A percentile compares a stretch with the other conserved stretches of the same genome.
Evolutionary conservation across 2,329 filamentous ascomycete species (phyloP).

Genomic region (Neocatenulostroma microsporum): DNA sequence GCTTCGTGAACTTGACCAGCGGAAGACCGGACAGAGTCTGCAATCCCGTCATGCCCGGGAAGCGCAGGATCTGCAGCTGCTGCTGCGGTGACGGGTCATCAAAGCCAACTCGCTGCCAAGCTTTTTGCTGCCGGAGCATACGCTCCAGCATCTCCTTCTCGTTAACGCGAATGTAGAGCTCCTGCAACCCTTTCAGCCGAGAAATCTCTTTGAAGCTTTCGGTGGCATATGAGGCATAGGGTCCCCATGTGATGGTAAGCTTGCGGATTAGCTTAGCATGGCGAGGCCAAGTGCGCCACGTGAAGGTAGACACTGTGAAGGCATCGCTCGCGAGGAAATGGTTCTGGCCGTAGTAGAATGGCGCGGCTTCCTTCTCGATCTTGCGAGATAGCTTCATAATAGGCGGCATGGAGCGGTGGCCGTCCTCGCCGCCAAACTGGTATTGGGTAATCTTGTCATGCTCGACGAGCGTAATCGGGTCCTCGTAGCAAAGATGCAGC

Average conservation of each 20-base stretch:
- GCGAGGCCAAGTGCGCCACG: conserved; percentile 1
- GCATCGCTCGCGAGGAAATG: conserved; percentile 2
- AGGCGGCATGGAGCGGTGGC: conserved; percentile 14
- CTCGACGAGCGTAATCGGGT: conserved; percentile 13
- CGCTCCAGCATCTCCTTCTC: conserved; percentile 16
- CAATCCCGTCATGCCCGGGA: conserved; percentile 17
- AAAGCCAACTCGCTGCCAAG: not conserved
- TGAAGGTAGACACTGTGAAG: not conserved
- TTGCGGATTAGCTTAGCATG: conserved; percentile 8
- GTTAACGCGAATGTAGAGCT: conserved; percentile 21
- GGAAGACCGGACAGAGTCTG: conserved; percentile 12
- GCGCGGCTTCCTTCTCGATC: conserved; percentile 16
- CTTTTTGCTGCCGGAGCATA: not conserved
- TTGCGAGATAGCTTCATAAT: conserved; percentile 11
- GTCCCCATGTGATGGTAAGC: conserved; percentile 5
- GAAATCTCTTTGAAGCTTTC: conserved; percentile 5
- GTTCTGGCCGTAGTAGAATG: conserved; percentile 18
- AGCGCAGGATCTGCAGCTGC: conserved; percentile 11
- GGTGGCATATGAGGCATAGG: not conserved
- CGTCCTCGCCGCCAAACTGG: too few species aligned
- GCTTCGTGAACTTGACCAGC: conserved; percentile 17
- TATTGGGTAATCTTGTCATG: too few species aligned
- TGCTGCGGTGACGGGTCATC: conserved; percentile 11
- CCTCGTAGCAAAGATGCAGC: conserved; percentile 15
- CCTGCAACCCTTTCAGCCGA: conserved; percentile 13